Evolutionary conservation across 2,329 filamentous ascomycete genomes (phyloP), one percentile per base, ranked within the genome.

Genomic region (Beauveria sp.): DNA sequence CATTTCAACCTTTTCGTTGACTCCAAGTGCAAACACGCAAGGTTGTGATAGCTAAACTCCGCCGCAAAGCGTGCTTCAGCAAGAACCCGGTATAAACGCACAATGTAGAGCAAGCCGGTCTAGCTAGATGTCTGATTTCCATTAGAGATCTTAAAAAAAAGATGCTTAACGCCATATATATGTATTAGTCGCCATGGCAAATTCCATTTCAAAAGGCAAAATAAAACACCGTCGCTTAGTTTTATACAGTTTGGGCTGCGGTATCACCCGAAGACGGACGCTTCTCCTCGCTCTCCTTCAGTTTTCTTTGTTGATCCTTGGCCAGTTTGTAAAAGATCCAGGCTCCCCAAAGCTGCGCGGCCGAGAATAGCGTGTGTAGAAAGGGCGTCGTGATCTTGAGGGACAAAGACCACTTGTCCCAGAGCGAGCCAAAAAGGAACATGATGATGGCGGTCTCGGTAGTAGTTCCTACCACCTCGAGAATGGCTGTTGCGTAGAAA

Each of bases 251-350:
- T 26, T 45, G 24, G 40, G 31, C 28, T n/a, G 34, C 43, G 9
- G 49, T 61, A 14, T 55, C 59, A 5, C 59, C 59, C 12, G 59
- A 61, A 3, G 45, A 42, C 3, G 59, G 59, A 6, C 59, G 59
- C 59, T 18, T 61, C 31, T 61, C 59, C 14, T 61, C 51, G 4
- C 18, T 40, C 61, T 63, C 59, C 18, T 50, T 55, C 8, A 24
- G 6, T 14, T 63, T 60, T 18, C 31, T 24, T 34, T 59, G 34
- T 20, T 63, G 55, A 5, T 55, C 55, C 24, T 55, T 59, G 28
- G 40, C 61, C 49, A 63, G 42, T 26, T 63, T 63, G 38, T 63
- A 63, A n/a, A 63, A 63, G 8, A 63, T 63, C 55, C 55, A 63
- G 28, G 52, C 61, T 1, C 61, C 61, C 61, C 61, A 63, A 22